phyloP scores from a whole-genome alignment of 2,329 filamentous ascomycete genomes.

The Trichoderma cornu-damae region DNA sequence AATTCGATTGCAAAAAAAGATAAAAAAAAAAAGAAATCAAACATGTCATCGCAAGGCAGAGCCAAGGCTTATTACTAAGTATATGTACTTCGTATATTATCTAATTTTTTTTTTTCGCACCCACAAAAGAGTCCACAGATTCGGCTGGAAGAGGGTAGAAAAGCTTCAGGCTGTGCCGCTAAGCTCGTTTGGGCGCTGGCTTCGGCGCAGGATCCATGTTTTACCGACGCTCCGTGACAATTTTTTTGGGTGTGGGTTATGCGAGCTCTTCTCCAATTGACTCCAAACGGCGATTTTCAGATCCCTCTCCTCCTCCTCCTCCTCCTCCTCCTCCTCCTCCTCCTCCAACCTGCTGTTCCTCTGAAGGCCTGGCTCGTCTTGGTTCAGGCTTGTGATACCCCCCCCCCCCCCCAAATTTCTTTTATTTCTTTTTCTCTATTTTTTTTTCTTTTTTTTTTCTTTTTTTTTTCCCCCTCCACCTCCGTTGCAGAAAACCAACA shows the following conservation, averaged over 20 bases:
- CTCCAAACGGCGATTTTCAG: conserved; percentile 22
- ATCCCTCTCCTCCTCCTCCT: conserved; percentile 19
- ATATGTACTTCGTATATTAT: no score
- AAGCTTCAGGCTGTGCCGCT: conserved; percentile 26
- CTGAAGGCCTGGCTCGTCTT: conserved; percentile 17
- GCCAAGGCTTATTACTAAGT: no score
- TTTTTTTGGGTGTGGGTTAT: conserved; percentile 38
- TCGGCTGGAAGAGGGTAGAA: conserved; percentile 38
- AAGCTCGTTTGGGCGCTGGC: conserved; percentile 30
- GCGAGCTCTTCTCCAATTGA: conserved; percentile 21
- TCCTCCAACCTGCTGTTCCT: conserved; percentile 6
- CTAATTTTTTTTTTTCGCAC: neutral
- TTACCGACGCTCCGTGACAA: conserved; percentile 39
- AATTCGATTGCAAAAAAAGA: no score
- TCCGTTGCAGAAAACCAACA: conserved; percentile 27
- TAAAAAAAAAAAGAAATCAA: no score
- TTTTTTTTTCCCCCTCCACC: conserved; percentile 22
- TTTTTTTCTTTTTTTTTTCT: conserved; percentile 23
- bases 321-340: conserved; percentile 18
- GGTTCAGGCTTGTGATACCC: conserved; percentile 28
- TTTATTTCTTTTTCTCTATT: conserved; percentile 25
- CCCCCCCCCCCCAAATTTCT: no score
- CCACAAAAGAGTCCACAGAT: conserved; percentile 25
- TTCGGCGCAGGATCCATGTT: conserved; percentile 33
- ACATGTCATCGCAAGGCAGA: neutral